Percentiles rank a stretch among this genome's conserved stretches.
phyloP scores from a whole-genome alignment of 345 rosid genomes.

The Zanthoxylum bungeanum region DNA sequence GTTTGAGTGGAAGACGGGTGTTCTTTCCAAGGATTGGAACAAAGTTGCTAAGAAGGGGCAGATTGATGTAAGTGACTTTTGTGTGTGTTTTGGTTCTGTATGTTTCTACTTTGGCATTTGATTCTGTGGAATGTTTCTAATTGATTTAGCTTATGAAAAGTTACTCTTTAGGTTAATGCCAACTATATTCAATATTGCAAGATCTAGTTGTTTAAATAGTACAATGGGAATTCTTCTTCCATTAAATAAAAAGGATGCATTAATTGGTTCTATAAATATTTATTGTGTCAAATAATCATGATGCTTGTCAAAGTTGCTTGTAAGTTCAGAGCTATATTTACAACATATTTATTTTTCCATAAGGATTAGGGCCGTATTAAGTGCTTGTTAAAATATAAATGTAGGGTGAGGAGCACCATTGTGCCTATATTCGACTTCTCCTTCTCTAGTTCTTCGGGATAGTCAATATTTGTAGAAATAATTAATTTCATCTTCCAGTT shows the following conservation, averaged over 20 bases:
- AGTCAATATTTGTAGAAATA: not conserved
- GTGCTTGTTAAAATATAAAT: not conserved
- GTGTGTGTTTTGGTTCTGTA: not conserved
- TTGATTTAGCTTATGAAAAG: not conserved
- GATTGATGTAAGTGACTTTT: slow-evolving; percentile 40
- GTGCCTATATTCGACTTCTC: not conserved
- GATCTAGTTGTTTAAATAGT: not conserved
- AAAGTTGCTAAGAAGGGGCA: slow-evolving; percentile 67
- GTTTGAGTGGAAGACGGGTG: slow-evolving; percentile 75
- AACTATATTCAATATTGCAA: not conserved
- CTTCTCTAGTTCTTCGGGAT: not conserved
- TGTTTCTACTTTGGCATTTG: not conserved
- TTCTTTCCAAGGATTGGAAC: slow-evolving; percentile 74
- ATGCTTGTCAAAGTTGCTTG: not conserved
- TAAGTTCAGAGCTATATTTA: not conserved
- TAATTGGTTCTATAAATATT: not conserved
- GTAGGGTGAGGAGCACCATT: too few species aligned
- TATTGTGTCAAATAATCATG: not conserved
- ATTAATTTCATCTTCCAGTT: not conserved
- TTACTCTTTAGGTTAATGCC: not conserved
- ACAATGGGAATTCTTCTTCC: not conserved
- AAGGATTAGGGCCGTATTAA: not conserved
- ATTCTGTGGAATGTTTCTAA: not conserved
- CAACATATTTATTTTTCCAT: not conserved
- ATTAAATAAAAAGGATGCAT: not conserved